Evolutionary conservation across 2,329 filamentous ascomycete species (phyloP).

Genomic region (Colletotrichum lindemuthianum): DNA sequence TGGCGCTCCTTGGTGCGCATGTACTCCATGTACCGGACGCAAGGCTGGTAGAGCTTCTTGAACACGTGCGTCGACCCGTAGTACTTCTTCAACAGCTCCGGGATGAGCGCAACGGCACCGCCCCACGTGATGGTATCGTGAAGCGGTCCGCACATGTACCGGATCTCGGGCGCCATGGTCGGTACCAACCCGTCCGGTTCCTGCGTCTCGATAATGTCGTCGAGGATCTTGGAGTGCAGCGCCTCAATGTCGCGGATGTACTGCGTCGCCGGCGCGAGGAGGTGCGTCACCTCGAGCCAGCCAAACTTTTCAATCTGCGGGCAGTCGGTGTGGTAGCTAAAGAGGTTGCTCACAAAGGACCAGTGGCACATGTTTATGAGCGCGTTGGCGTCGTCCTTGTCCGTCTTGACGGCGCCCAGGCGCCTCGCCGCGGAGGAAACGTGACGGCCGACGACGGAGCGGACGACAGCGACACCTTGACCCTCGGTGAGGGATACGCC

Average conservation of each 20-base stretch:
- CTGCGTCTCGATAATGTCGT: conserved; percentile 57
- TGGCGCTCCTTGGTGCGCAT: conserved; percentile 50
- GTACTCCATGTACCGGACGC: conserved; percentile 53
- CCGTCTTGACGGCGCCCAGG: conserved; percentile 50
- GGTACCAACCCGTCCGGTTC: conserved; percentile 55
- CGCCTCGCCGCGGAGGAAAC: conserved; percentile 50
- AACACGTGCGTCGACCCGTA: conserved; percentile 51
- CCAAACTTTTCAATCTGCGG: conserved; percentile 59
- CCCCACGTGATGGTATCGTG: conserved; percentile 58
- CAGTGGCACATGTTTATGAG: conserved; percentile 56
- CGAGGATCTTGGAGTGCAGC: conserved; percentile 57
- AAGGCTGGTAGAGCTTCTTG: conserved; percentile 48
- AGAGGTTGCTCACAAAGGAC: conserved; percentile 54
- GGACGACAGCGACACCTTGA: conserved; percentile 45
- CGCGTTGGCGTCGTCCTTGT: conserved; percentile 52
- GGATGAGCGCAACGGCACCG: conserved; percentile 48
- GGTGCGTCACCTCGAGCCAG: conserved; percentile 58
- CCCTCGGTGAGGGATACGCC: conserved; percentile 43
- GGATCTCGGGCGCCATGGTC: conserved; percentile 57
- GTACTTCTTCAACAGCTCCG: conserved; percentile 50
- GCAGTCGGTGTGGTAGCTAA: conserved; percentile 59
- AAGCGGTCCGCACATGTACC: conserved; percentile 57
- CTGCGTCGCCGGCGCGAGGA: conserved; percentile 56
- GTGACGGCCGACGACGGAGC: conserved; percentile 48
- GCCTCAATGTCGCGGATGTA: conserved; percentile 58